Base-by-base conservation (phyloP, 2,329 filamentous ascomycete genomes). In the Fusarium sp. region DNA sequence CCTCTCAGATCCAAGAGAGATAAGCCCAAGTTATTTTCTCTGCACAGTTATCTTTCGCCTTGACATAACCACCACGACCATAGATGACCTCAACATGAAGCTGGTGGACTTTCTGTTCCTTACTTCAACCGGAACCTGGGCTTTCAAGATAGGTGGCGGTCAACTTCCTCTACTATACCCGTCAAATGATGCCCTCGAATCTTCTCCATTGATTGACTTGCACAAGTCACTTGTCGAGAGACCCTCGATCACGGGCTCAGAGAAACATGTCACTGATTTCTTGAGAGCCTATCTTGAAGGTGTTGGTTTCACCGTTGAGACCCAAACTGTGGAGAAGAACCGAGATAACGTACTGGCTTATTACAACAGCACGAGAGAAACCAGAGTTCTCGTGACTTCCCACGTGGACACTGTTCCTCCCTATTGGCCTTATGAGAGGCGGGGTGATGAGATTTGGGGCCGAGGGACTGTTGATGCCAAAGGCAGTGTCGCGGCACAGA, bases 401-500 rank as follows among this genome's bases (percentile, higher is more conserved):
- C 56, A 62, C 9, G 14, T 62, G 13, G 56, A 61, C 5, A 61
- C 58, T 11, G 58, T 61, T 5, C 56, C 56, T 2, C 58, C 56
- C 0, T 62, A 42, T 36, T 62, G 58, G 58, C 59, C 42, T 2
- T 48, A 63, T n/a, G 36, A 63, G 3, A 15, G 48, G 11, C 58
- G 58, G 1, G 58, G 42, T 8, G 40, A 63, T 33, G 59, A 63
- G 18, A 63, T 63, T 3, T 63, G 58, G 59, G 59, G 59, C 0
- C 33, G 58, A 24, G 58, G 42, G 2, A 56, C 34, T 11, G 42
- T 63, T 2, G 59, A 63, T 9, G 48, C 58, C 6, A 63, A 48
- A 22, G 59, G 59, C 1, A 63, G 42, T 22, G 24, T 43, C 15
- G 59, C 58, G 0, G 36, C 59, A 1, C 59, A 63, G 2, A 31